These are phyloP conservation scores for Candida ponderosae DNA, from an alignment of 805 yeast species.

Conservation along the genomic window DNA sequence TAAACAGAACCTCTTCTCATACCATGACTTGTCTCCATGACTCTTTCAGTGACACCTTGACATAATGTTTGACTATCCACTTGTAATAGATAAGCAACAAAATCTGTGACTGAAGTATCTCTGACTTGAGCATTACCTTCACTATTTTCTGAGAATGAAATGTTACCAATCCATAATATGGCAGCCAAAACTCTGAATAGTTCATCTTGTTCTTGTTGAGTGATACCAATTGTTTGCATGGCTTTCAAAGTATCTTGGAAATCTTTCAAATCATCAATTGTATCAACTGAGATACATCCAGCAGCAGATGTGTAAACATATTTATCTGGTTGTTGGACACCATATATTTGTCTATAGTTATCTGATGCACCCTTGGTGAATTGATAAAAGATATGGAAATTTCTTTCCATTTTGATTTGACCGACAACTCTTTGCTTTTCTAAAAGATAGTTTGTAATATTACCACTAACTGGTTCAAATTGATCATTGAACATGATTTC, in stretches of 20 bases:
- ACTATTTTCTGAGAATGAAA: conserved; percentile 77
- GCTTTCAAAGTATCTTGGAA: conserved; percentile 77
- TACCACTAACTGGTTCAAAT: conserved; percentile 90
- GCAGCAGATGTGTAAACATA: conserved; percentile 84
- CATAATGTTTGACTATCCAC: conserved; percentile 62
- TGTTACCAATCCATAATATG: conserved; percentile 90
- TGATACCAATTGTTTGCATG: conserved; percentile 80
- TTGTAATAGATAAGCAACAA: conserved; percentile 85
- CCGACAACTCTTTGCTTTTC: conserved; percentile 97
- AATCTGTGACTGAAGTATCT: conserved; percentile 87
- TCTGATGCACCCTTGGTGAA: conserved; percentile 88
- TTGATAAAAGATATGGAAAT: conserved; percentile 96
- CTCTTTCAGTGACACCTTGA: conserved; percentile 68
- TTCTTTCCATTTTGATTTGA: conserved; percentile 86
- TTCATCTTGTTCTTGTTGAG: conserved; percentile 79
- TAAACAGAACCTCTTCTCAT: conserved; percentile 86
- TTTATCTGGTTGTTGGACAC: conserved; percentile 91
- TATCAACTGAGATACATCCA: conserved; percentile 77
- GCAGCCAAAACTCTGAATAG: conserved; percentile 81
- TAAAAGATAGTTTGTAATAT: conserved; percentile 86
- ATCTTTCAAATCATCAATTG: conserved; percentile 78
- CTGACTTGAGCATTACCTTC: conserved; percentile 78
- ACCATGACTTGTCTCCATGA: conserved; percentile 87
- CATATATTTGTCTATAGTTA: conserved; percentile 71
- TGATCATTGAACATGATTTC: conserved; percentile 80